phyloP scores from a whole-genome alignment of 1,284 basidiomycete genomes.

The Pterulicium gracile region DNA sequence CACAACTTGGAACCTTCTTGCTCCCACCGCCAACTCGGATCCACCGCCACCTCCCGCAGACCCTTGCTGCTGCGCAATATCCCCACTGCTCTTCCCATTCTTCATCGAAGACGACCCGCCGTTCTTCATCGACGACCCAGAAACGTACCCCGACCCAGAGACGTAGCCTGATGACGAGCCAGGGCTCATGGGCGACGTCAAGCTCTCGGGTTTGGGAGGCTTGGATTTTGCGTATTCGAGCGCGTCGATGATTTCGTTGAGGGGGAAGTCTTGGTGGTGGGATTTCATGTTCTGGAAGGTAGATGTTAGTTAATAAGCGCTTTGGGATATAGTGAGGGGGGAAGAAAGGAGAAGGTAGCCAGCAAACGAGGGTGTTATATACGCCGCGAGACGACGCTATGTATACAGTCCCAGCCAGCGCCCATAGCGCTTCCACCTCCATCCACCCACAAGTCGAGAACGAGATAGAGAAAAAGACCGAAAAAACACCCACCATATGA shows the following conservation, averaged over 20 bases:
- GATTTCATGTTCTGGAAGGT: slow-evolving; percentile 70
- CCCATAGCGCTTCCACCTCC: no score
- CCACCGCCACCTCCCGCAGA: no score
- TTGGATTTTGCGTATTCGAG: slow-evolving; percentile 69
- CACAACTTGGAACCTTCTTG: slow-evolving; percentile 82
- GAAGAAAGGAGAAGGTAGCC: no score
- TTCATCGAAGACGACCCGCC: no score
- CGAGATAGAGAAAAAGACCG: background rate
- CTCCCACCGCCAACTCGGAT: background rate
- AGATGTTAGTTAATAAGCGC: slow-evolving; percentile 3
- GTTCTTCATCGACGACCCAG: no score
- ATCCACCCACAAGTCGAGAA: slow-evolving; percentile 4
- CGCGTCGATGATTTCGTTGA: slow-evolving; percentile 84
- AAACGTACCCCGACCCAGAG: background rate
- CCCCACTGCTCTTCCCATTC: no score
- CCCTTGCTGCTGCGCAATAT: no score
- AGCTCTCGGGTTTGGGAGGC: slow-evolving; percentile 25
- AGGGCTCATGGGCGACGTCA: slow-evolving; percentile 18
- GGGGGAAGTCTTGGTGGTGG: slow-evolving; percentile 70
- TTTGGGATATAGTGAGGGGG: no score
- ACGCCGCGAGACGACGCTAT: no score
- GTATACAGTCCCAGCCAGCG: no score
- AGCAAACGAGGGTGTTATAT: no score
- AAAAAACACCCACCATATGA: slow-evolving; percentile 60
- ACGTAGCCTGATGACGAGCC: background rate